These are phyloP conservation scores for Metschnikowia lachancei DNA, from an alignment of 805 yeast species.

Conservation along the genomic window DNA sequence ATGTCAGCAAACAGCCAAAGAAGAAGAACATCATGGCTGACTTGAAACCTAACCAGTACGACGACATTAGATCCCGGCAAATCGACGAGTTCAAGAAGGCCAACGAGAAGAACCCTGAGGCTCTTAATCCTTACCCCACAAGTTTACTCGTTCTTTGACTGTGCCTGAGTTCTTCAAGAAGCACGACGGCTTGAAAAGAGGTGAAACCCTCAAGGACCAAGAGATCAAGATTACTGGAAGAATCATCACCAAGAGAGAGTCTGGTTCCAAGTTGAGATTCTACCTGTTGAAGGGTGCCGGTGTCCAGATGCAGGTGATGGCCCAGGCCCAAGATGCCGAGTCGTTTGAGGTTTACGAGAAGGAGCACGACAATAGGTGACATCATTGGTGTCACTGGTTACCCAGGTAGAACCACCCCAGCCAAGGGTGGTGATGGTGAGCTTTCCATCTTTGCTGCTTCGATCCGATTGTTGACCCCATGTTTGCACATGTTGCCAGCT, in stretches of 20 bases:
- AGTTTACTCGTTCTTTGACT: slow-evolving; percentile 68
- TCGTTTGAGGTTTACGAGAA: slow-evolving; percentile 55
- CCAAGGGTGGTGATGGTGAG: slow-evolving; percentile 99
- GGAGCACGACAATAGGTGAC: slow-evolving; percentile 93
- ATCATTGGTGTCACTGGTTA: slow-evolving; percentile 94
- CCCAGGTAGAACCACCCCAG: slow-evolving; percentile 96
- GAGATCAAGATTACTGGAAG: slow-evolving; percentile 85
- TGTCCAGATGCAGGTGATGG: slow-evolving; percentile 83
- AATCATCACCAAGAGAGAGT: slow-evolving; percentile 92
- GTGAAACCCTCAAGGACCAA: slow-evolving; percentile 76
- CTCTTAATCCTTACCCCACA: slow-evolving; percentile 97
- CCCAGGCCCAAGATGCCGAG: slow-evolving; percentile 88
- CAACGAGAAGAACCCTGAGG: slow-evolving; percentile 45
- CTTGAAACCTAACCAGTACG: slow-evolving; percentile 91
- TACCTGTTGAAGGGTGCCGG: slow-evolving; percentile 93
- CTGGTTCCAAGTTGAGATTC: slow-evolving; percentile 91
- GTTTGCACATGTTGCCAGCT: slow-evolving; percentile 97
- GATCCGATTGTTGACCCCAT: slow-evolving; percentile 84
- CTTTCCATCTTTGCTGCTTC: slow-evolving; percentile 84
- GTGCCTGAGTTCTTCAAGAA: slow-evolving; percentile 71
- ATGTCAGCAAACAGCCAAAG: slow-evolving; percentile 46
- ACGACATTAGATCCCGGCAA: slow-evolving; percentile 89
- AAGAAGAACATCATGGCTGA: slow-evolving; percentile 78
- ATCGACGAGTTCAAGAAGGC: slow-evolving; percentile 69
- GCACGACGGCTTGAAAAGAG: slow-evolving; percentile 70